Evolutionary conservation across 2,329 filamentous ascomycete genomes (phyloP).

Genomic region (Colletotrichum eleusines): DNA sequence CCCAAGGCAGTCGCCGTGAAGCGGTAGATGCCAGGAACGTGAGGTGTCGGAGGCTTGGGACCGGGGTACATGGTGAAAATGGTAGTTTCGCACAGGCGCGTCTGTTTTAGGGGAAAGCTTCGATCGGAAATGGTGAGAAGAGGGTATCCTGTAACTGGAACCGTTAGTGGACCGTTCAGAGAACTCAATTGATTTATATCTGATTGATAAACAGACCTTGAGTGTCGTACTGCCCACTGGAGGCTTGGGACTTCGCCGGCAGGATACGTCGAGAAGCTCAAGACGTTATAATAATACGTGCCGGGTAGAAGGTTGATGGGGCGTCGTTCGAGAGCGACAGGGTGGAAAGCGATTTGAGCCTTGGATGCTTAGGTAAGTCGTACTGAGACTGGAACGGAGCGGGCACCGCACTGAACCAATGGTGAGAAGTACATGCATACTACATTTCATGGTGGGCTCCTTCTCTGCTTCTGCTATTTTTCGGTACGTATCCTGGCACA

Average conservation of each 20-base stretch:
- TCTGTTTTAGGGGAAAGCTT: constrained; percentile 10
- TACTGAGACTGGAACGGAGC: not conserved
- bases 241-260: constrained; percentile 6
- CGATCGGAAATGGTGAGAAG: not conserved
- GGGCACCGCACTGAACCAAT: constrained; percentile 1
- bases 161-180: constrained; percentile 1
- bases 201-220: constrained; percentile 2
- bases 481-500: constrained; percentile 6
- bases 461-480: not conserved
- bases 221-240: constrained; percentile 8
- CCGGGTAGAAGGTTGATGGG: not conserved
- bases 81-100: constrained; percentile 8
- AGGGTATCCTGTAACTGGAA: not conserved
- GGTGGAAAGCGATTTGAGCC: not conserved
- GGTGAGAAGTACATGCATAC: not conserved
- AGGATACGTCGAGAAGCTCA: constrained; percentile 3
- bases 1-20: constrained; percentile 88
- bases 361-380: constrained; percentile 35
- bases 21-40: constrained; percentile 76
- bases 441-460: not conserved
- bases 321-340: constrained; percentile 16
- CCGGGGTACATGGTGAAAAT: constrained; percentile 32
- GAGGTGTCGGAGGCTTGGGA: constrained; percentile 59
- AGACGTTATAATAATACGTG: not conserved
- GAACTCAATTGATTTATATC: not conserved